Conservation (phyloP, 164 flowering plant species). For the Vitis rotundifolia region DNA sequence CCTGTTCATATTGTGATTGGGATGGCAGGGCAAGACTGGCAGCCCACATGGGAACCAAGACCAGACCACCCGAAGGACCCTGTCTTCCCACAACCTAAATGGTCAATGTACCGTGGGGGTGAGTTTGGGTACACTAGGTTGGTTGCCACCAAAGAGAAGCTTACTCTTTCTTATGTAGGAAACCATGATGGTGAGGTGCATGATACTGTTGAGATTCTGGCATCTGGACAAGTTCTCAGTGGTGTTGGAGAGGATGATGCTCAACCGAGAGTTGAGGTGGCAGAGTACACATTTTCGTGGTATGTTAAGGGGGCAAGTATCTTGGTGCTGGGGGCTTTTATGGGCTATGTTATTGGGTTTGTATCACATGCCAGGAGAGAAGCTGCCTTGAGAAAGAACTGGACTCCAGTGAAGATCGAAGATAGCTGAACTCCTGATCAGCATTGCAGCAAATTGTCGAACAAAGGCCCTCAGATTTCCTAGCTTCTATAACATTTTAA, state of each 20-base stretch:
- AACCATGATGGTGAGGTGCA: conserved; percentile 94
- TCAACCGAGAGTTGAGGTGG: conserved; percentile 5
- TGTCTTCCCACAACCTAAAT: conserved; percentile 73
- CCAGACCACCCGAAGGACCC: conserved; percentile 65
- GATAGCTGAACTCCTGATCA: conserved; percentile 23
- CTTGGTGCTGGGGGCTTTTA: conserved; percentile 62
- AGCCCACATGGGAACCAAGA: conserved; percentile 85
- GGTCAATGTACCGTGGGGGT: conserved; percentile 77
- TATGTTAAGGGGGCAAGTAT: conserved; percentile 60
- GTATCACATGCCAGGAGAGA: conserved; percentile 55
- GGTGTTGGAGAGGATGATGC: conserved; percentile 15
- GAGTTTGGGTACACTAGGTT: conserved; percentile 93
- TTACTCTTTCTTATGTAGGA: conserved; percentile 72
- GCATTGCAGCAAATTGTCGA: not conserved
- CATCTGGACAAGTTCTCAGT: conserved; percentile 53
- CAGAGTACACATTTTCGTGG: conserved; percentile 35
- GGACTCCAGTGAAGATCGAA: conserved; percentile 71
- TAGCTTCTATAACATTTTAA: too few species aligned
- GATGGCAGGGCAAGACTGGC: conserved; percentile 99
- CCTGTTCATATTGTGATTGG: conserved; percentile 95
- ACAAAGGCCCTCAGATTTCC: not conserved
- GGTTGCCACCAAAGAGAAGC: conserved; percentile 72
- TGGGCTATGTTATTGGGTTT: conserved; percentile 70
- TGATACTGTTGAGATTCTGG: conserved; percentile 72
- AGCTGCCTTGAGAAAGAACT: conserved; percentile 21